Evolutionary conservation across 768 basidiomycete genomes (phyloP).

Genomic region (Amanita fuliginea): DNA sequence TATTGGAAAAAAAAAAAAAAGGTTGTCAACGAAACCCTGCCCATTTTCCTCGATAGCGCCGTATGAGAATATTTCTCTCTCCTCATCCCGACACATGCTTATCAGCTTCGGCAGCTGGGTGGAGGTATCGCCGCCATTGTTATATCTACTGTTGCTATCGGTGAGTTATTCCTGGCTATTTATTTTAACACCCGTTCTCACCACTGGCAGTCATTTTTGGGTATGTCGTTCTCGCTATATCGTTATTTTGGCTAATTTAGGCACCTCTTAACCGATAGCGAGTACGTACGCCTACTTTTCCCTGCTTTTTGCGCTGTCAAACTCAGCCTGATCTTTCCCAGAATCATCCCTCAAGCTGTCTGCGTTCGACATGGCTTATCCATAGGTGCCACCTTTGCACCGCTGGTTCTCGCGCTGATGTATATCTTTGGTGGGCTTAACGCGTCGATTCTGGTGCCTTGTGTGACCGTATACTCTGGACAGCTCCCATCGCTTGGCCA

Average conservation of each 20-base stretch:
- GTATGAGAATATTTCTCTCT: slow-evolving; percentile 24
- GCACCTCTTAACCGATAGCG: slow-evolving; percentile 40
- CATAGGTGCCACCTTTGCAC: slow-evolving; percentile 71
- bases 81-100: not conserved
- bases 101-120: slow-evolving; percentile 22
- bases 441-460: not conserved
- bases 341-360: slow-evolving; percentile 60
- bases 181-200: slow-evolving; percentile 4
- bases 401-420: slow-evolving; percentile 67
- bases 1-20: slow-evolving; percentile 22
- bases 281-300: slow-evolving; percentile 50
- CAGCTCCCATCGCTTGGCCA: slow-evolving; percentile 74
- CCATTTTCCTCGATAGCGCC: slow-evolving; percentile 73
- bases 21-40: slow-evolving; percentile 78
- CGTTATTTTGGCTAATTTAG: not conserved
- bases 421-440: slow-evolving; percentile 34
- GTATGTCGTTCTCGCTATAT: slow-evolving; percentile 26
- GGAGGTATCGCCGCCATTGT: slow-evolving; percentile 69
- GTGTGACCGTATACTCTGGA: not conserved
- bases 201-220: slow-evolving; percentile 64
- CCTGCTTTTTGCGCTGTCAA: not conserved
- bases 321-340: slow-evolving; percentile 9
- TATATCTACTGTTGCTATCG: slow-evolving; percentile 70
- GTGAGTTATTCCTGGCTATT: slow-evolving; percentile 20
- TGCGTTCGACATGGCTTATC: slow-evolving; percentile 72